Evolutionary conservation across 805 yeast species (phyloP).

Genomic region (Zygoascus bituminiphila): DNA sequence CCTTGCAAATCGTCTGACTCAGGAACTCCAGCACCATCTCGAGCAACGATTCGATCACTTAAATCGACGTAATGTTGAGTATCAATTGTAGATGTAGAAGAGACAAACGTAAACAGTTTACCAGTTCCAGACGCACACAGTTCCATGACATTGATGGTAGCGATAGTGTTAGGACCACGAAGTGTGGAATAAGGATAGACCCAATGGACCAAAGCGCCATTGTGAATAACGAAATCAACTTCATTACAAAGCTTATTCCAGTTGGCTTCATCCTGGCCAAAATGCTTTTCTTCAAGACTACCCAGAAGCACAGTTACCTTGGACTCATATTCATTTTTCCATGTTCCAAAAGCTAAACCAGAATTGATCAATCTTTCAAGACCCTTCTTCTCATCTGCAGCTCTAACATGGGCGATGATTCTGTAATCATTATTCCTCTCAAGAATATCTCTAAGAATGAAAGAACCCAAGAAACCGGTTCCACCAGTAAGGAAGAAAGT

Average conservation of each 20-base stretch:
- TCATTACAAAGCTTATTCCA: slow-evolving; percentile 53
- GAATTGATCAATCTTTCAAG: slow-evolving; percentile 66
- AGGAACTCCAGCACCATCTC: slow-evolving; percentile 63
- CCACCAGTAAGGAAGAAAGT: slow-evolving; percentile 88
- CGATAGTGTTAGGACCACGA: slow-evolving; percentile 87
- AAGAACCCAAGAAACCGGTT: slow-evolving; percentile 94
- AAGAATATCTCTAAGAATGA: slow-evolving; percentile 69
- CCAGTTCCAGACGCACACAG: slow-evolving; percentile 73
- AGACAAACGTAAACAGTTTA: slow-evolving; percentile 81
- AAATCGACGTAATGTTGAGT: slow-evolving; percentile 69
- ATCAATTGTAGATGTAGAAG: slow-evolving; percentile 91
- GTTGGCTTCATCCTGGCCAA: slow-evolving; percentile 52
- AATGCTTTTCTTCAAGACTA: slow-evolving; percentile 60
- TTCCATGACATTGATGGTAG: slow-evolving; percentile 77
- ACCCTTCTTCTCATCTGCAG: slow-evolving; percentile 58
- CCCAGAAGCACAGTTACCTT: slow-evolving; percentile 72
- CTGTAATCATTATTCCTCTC: slow-evolving; percentile 46
- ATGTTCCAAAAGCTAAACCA: slow-evolving; percentile 73
- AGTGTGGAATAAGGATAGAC: slow-evolving; percentile 87
- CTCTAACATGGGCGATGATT: slow-evolving; percentile 87
- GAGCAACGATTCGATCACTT: slow-evolving; percentile 58
- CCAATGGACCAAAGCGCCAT: slow-evolving; percentile 99
- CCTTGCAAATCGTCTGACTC: slow-evolving; percentile 83
- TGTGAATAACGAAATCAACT: slow-evolving; percentile 82
- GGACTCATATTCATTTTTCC: slow-evolving; percentile 53